Base-by-base conservation (phyloP, 352 stramenopile genomes). In the Phytophthora sp. region DNA sequence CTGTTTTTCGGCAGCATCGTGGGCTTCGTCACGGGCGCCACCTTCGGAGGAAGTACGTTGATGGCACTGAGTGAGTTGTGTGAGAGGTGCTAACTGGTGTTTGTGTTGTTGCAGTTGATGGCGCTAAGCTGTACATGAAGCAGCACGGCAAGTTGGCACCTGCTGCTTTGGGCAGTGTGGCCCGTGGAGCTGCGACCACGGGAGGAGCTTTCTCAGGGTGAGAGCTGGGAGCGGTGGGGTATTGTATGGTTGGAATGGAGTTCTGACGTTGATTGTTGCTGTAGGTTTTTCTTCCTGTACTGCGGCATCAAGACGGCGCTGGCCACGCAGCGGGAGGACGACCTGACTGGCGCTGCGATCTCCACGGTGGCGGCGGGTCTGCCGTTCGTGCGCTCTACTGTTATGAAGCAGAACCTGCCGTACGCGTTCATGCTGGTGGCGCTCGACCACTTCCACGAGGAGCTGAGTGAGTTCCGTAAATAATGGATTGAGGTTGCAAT, bases 371-470 rank as follows among this genome's bases (percentile, higher is more conserved):
- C 65, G 3, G 81, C 80, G 1, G 79, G 66, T 6, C 37, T 83
- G 10, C 84, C 84, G 9, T 92, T 94, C 62, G 46, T 90, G 7
- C 70, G 78, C 18, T 86, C 77, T 8, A 78, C 71, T 8, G 60
- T 88, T 41, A 84, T 94, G 65, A 83, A 84, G 15, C 79, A 89
- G 62, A 91, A 94, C 61, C 48, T 89, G 53, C 81, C 81, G 15
- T 94, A 92, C 54, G 84, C 82, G 17, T 50, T 88, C 34, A 90
- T 94, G 77, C 73, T 94, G 50, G 72, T 94, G 32, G 82, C 66
- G 28, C 77, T 94, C 1, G 84, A 94, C 48, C 81, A 92, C 44
- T 94, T 94, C 51, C 84, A 94, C 56, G 84, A 93, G 56, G 82
- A 91, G 50, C 80, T 93, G 49, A 91, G 74, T 52, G 74, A 83